phyloP scores from a whole-genome alignment of 345 rosid genomes.

The Eucalyptus urophylla region DNA sequence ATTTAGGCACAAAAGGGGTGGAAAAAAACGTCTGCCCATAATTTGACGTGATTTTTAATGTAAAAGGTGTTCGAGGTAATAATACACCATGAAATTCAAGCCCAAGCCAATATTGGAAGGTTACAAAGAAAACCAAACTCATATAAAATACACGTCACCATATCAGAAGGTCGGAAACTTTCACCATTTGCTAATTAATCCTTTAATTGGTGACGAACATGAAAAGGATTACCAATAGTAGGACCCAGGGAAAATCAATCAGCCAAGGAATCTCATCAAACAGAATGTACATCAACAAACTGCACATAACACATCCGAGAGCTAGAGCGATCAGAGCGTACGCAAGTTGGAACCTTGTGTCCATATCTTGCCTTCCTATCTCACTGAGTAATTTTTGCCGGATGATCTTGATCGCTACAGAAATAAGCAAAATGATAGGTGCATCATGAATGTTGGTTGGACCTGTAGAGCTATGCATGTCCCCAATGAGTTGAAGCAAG shows the following conservation, averaged over 20 bases:
- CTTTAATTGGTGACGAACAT: not conserved
- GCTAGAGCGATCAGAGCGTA: not conserved
- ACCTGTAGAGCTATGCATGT: not conserved
- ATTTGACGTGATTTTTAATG: no score
- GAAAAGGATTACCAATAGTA: no score
- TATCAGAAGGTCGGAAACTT: no score
- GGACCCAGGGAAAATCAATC: not conserved
- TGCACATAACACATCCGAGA: rapidly evolving
- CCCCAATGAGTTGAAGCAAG: not conserved
- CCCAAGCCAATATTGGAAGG: rapidly evolving
- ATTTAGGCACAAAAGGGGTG: no score
- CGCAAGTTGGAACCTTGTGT: not conserved
- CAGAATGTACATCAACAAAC: not conserved
- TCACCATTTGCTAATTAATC: no score
- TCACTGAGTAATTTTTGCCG: rapidly evolving
- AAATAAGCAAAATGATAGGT: not conserved
- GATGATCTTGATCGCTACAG: rapidly evolving
- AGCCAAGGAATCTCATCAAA: not conserved
- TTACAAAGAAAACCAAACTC: not conserved
- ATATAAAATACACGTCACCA: not conserved
- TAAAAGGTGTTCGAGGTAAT: no score
- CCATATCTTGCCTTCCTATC: not conserved
- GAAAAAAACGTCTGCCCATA: no score
- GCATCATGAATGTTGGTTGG: not conserved
- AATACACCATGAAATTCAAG: no score